Percentiles rank a stretch among this genome's conserved stretches.
Evolutionary conservation across 2,329 filamentous ascomycete species (phyloP).

Genomic region (Fusarium palustre): DNA sequence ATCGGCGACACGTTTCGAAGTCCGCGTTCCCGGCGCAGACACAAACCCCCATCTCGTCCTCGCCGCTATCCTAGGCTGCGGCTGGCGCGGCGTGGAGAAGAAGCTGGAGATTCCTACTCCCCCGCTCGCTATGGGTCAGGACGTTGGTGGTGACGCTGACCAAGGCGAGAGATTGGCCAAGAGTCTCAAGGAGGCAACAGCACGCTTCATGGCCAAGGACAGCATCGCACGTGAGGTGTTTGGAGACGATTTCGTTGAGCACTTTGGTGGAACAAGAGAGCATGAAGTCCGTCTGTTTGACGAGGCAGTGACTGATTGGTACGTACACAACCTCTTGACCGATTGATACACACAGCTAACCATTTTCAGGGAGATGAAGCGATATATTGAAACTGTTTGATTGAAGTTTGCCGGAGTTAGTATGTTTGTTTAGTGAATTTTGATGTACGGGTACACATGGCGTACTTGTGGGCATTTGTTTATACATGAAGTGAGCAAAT

Average conservation of each 20-base stretch:
- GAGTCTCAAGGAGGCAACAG: constrained; percentile 85
- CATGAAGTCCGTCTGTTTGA: constrained; percentile 94
- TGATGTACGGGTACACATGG: constrained; percentile 24
- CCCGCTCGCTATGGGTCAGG: constrained; percentile 85
- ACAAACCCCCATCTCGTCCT: constrained; percentile 90
- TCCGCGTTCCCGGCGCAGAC: constrained; percentile 94
- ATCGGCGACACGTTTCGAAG: constrained; percentile 89
- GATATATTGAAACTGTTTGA: constrained; percentile 80
- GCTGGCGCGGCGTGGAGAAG: constrained; percentile 92
- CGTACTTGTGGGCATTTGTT: constrained; percentile 34
- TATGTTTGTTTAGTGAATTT: constrained; percentile 2
- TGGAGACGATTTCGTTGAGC: constrained; percentile 94
- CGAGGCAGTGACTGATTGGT: constrained; percentile 97
- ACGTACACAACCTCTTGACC: constrained; percentile 54
- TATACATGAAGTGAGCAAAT: constrained; percentile 13
- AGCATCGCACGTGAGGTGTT: constrained; percentile 95
- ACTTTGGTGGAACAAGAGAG: constrained; percentile 90
- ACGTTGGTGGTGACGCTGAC: constrained; percentile 79
- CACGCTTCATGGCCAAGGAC: constrained; percentile 77
- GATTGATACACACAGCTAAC: constrained; percentile 21
- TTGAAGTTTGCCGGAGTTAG: constrained; percentile 22
- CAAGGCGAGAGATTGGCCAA: constrained; percentile 83
- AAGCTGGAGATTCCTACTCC: constrained; percentile 85
- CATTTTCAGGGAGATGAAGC: constrained; percentile 73
- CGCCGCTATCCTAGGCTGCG: constrained; percentile 85